Conservation (phyloP, 257 asterid species). For the Gentiana dahurica region DNA sequence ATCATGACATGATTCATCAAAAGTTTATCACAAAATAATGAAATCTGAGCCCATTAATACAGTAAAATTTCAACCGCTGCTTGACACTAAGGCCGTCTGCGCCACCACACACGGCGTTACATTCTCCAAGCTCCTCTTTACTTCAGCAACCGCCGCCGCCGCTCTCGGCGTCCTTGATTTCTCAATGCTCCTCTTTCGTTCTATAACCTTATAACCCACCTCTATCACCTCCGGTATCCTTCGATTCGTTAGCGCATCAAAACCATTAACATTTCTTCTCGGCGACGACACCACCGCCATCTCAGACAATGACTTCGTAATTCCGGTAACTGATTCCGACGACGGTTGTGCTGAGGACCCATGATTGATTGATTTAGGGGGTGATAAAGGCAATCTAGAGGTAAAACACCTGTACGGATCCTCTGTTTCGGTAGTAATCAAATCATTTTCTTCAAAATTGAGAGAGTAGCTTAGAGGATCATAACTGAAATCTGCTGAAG, state of each 20-base stretch:
- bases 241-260: not conserved
- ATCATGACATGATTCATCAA: conserved; percentile 2
- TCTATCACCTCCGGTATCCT: not conserved
- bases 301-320: not conserved
- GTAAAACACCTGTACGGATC: conserved; percentile 22
- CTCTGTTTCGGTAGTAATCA: not conserved
- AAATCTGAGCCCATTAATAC: too few relatives aligned
- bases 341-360: too few relatives aligned
- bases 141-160: conserved; percentile 8
- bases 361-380: conserved; percentile 3
- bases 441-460: conserved; percentile 20
- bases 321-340: too few relatives aligned
- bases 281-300: not conserved
- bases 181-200: not conserved
- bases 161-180: conserved; percentile 3
- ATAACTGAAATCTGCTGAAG: conserved; percentile 29
- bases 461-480: conserved; percentile 31
- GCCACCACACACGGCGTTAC: not conserved
- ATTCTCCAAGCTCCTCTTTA: conserved; percentile 8
- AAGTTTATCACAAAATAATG: not conserved
- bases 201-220: not conserved
- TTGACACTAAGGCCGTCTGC: too few relatives aligned
- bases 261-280: not conserved
- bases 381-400: conserved; percentile 28
- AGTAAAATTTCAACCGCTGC: too few relatives aligned